These are phyloP conservation scores for Saccharomycopsis babjevae DNA, from an alignment of 805 yeast genomes.

Conservation along the genomic window DNA sequence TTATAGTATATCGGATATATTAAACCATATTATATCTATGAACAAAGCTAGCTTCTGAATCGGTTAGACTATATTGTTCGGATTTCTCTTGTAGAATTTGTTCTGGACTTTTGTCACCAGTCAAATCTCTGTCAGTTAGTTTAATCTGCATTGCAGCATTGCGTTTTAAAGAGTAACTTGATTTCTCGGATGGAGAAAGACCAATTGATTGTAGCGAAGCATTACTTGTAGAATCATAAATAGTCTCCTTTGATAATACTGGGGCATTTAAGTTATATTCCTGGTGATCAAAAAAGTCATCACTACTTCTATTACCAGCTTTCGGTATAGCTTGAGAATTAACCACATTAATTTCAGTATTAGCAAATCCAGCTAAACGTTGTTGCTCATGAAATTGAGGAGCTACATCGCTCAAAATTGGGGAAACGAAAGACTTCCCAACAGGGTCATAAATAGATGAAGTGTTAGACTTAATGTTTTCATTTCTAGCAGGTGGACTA, in stretches of 20 bases:
- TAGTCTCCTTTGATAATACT: constrained; percentile 1
- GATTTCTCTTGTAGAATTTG: not conserved
- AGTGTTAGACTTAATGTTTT: constrained; percentile 3
- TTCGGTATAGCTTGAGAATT: constrained; percentile 16
- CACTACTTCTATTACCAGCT: constrained; percentile 13
- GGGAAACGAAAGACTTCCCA: constrained; percentile 5
- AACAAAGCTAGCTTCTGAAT: not conserved
- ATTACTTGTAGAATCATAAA: not conserved
- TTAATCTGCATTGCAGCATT: not conserved
- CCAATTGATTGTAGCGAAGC: not conserved
- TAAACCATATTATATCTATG: constrained; percentile 1
- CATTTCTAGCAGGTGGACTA: not conserved
- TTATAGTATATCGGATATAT: not conserved
- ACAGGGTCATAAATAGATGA: constrained; percentile 12
- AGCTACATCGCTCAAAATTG: not conserved
- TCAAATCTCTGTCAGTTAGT: not conserved
- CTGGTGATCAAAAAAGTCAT: not conserved
- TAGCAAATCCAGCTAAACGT: not conserved
- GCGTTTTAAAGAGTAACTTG: not conserved
- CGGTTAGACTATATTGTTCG: not conserved
- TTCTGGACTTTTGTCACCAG: not conserved
- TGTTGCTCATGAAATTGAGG: not conserved
- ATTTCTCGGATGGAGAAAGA: not conserved
- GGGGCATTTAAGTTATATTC: constrained; percentile 13
- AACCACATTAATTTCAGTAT: constrained; percentile 2